phyloP scores from a whole-genome alignment of 805 yeast genomes.

The Barnettozyma siamensis region DNA sequence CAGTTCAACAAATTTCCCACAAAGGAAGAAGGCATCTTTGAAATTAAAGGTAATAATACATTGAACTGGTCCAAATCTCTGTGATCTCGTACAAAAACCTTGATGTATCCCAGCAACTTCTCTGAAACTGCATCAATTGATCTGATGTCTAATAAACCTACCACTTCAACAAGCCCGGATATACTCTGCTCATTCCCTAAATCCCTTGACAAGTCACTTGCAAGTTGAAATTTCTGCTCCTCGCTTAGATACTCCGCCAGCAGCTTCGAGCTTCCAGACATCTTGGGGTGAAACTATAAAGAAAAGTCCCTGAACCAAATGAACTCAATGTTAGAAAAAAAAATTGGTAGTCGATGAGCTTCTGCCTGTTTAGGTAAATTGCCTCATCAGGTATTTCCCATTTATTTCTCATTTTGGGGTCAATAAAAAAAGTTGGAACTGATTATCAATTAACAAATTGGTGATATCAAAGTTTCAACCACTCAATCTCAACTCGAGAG shows the following conservation, averaged over 20 bases:
- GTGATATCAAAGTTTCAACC: no score
- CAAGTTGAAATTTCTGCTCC: slow-evolving; percentile 3
- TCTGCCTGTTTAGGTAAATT: not conserved
- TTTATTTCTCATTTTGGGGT: not conserved
- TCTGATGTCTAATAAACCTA: slow-evolving; percentile 6
- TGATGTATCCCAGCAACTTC: slow-evolving; percentile 1
- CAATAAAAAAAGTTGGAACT: no score
- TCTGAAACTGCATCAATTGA: slow-evolving; percentile 3
- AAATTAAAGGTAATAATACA: slow-evolving; percentile 2
- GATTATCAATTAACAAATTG: no score
- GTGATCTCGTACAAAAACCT: not conserved
- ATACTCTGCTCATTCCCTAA: slow-evolving; percentile 6
- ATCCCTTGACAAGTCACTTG: slow-evolving; percentile 6
- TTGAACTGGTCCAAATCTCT: not conserved
- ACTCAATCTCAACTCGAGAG: no score
- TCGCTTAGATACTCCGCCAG: slow-evolving; percentile 8
- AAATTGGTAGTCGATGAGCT: not conserved
- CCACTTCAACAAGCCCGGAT: slow-evolving; percentile 8
- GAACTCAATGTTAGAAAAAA: no score
- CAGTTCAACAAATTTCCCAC: slow-evolving; percentile 5
- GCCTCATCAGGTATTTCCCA: not conserved
- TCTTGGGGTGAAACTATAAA: no score
- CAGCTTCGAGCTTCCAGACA: not conserved
- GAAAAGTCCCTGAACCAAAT: no score
- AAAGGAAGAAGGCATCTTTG: slow-evolving; percentile 8